Evolutionary conservation across 495 filamentous ascomycete genomes (phyloP).

Genomic region (Penicillium desertorum): DNA sequence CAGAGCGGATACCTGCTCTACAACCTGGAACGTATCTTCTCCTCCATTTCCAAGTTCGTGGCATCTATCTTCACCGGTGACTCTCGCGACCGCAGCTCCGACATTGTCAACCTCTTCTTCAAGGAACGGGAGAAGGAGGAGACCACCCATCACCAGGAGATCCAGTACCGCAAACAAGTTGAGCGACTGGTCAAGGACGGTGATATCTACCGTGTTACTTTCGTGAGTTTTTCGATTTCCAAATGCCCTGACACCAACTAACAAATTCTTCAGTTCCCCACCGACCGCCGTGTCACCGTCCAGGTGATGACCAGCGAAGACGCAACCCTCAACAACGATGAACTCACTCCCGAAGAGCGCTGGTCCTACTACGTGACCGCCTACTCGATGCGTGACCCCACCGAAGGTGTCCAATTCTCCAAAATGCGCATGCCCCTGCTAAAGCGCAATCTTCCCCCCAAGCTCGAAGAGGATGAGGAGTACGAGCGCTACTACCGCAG

Average conservation of each 20-base stretch:
- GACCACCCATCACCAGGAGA: slow-evolving; percentile 80
- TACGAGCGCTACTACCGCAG: slow-evolving; percentile 52
- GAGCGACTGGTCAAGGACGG: slow-evolving; percentile 84
- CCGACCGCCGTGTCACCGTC: slow-evolving; percentile 57
- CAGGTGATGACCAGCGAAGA: slow-evolving; percentile 79
- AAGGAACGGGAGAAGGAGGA: slow-evolving; percentile 74
- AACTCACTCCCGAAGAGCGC: slow-evolving; percentile 55
- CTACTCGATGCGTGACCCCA: slow-evolving; percentile 82
- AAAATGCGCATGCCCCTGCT: slow-evolving; percentile 67
- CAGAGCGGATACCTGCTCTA: slow-evolving; percentile 87
- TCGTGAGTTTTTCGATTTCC: slow-evolving; percentile 57
- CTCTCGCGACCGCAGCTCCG: slow-evolving; percentile 84
- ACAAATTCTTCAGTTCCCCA: slow-evolving; percentile 41
- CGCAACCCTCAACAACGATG: slow-evolving; percentile 67
- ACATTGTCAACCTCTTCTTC: slow-evolving; percentile 80
- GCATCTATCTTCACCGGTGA: slow-evolving; percentile 74
- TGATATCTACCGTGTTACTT: slow-evolving; percentile 84
- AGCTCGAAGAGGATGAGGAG: slow-evolving; percentile 50
- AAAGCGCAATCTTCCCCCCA: slow-evolving; percentile 68
- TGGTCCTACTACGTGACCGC: slow-evolving; percentile 96
- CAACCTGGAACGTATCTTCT: slow-evolving; percentile 80
- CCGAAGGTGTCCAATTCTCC: slow-evolving; percentile 72
- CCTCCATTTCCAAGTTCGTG: slow-evolving; percentile 71
- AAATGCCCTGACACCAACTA: slow-evolving; percentile 19
- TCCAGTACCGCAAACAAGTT: slow-evolving; percentile 81